Conservation (phyloP, 1,284 basidiomycete genomes). For the Amylostereum areolatum region DNA sequence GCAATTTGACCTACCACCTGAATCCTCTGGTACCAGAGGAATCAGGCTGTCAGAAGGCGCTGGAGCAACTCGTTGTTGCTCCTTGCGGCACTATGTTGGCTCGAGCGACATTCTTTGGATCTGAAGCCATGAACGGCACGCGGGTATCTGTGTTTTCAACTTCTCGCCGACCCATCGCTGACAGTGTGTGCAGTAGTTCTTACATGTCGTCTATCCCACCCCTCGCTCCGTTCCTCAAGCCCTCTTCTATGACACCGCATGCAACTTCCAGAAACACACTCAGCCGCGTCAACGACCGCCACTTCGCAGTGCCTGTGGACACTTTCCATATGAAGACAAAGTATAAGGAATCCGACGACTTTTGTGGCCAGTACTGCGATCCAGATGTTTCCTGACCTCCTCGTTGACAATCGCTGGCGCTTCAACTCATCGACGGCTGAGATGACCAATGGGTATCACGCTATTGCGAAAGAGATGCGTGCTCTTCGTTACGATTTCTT, state of each 20-base stretch:
- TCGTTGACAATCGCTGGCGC: conserved; percentile 16
- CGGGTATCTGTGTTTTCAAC: too few species aligned
- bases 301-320: conserved; percentile 29
- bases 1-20: conserved; percentile 21
- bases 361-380: conserved; percentile 32
- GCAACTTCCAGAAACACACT: conserved; percentile 20
- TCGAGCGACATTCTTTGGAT: conserved; percentile 1
- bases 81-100: conserved; percentile 21
- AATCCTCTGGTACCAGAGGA: too few species aligned
- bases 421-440: conserved; percentile 22
- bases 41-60: too few species aligned
- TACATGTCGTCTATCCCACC: conserved; percentile 9
- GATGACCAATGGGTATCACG: conserved; percentile 17
- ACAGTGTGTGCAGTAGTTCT: neutral
- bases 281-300: conserved; percentile 14
- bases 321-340: conserved; percentile 38
- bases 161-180: neutral
- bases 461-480: conserved; percentile 22
- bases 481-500: conserved; percentile 22
- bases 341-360: conserved; percentile 24
- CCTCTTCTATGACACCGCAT: conserved; percentile 32
- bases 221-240: conserved; percentile 14
- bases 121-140: neutral
- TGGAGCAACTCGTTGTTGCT: conserved; percentile 21
- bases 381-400: conserved; percentile 24